phyloP scores from a whole-genome alignment of 108 stramenopile genomes.

The Fragilaria radians region DNA sequence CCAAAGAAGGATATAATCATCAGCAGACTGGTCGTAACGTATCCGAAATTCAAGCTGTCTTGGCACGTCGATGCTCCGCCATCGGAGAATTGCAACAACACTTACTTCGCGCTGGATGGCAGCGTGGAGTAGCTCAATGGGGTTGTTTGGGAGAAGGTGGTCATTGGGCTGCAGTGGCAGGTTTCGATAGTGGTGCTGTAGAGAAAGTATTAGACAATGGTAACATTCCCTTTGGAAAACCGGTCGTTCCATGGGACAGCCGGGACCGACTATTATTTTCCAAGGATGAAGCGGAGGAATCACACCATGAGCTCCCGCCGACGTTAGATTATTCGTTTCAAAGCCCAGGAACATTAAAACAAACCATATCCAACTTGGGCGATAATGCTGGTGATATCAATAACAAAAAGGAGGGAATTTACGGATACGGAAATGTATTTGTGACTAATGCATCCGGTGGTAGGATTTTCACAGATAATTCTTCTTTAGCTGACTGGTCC shows the following conservation, averaged over 20 bases:
- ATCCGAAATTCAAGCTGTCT: slow-evolving; percentile 77
- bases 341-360: neutral
- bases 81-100: slow-evolving; percentile 84
- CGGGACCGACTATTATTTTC: neutral
- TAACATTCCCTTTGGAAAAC: neutral
- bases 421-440: slow-evolving; percentile 21
- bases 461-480: slow-evolving; percentile 50
- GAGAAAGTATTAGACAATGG: neutral
- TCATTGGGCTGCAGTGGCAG: slow-evolving; percentile 67
- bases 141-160: slow-evolving; percentile 75
- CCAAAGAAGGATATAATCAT: slow-evolving; percentile 49
- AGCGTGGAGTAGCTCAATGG: slow-evolving; percentile 77
- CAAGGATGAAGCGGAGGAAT: neutral
- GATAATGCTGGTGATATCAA: neutral
- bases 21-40: slow-evolving; percentile 63
- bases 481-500: slow-evolving; percentile 70
- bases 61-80: slow-evolving; percentile 63
- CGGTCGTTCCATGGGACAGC: neutral
- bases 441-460: slow-evolving; percentile 48
- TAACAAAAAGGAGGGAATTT: neutral
- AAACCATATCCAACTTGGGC: neutral
- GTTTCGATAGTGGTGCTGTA: slow-evolving; percentile 54
- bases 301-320: neutral
- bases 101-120: slow-evolving; percentile 66
- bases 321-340: neutral